These are phyloP conservation scores for Schwanniomyces etchellsii DNA, from an alignment of 1,139 yeast genomes.

Conservation along the genomic window DNA sequence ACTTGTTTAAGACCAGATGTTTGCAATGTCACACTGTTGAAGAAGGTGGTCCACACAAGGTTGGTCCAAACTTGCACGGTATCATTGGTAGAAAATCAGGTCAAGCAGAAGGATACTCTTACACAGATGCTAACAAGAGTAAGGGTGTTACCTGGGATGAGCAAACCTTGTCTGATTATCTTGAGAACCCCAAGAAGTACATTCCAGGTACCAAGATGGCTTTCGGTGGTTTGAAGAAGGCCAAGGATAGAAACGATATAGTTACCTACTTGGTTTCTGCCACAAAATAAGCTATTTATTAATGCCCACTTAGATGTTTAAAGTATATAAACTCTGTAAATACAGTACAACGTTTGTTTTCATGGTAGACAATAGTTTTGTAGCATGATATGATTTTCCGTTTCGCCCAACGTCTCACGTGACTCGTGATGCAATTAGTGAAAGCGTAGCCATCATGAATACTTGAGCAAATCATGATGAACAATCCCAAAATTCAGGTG, in stretches of 20 bases:
- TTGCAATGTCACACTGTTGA: slow-evolving; percentile 98
- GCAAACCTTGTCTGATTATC: slow-evolving; percentile 89
- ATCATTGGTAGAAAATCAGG: slow-evolving; percentile 90
- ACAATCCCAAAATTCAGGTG: slow-evolving; percentile 53
- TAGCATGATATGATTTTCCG: background rate
- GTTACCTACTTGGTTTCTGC: slow-evolving; percentile 84
- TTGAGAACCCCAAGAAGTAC: slow-evolving; percentile 99
- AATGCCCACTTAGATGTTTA: background rate
- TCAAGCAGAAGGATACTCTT: slow-evolving; percentile 85
- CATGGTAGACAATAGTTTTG: background rate
- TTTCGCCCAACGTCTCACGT: slow-evolving; percentile 1
- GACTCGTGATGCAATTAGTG: background rate
- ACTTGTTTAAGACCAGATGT: slow-evolving; percentile 97
- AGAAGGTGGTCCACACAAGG: slow-evolving; percentile 95
- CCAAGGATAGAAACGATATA: slow-evolving; percentile 97
- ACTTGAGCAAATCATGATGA: slow-evolving; percentile 15
- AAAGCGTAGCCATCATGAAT: background rate
- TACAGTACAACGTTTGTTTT: too few relatives aligned
- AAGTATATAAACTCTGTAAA: background rate
- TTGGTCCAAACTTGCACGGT: slow-evolving; percentile 98
- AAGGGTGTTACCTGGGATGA: slow-evolving; percentile 86
- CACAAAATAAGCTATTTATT: slow-evolving; percentile 43
- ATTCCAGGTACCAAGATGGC: slow-evolving; percentile 99
- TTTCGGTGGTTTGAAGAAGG: slow-evolving; percentile 98
- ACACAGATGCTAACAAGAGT: slow-evolving; percentile 98